A percentile compares a stretch with the other conserved stretches of the same genome.
phyloP scores from a whole-genome alignment of 371 early-diverging fungal genomes.

The Apophysomyces elegans region DNA sequence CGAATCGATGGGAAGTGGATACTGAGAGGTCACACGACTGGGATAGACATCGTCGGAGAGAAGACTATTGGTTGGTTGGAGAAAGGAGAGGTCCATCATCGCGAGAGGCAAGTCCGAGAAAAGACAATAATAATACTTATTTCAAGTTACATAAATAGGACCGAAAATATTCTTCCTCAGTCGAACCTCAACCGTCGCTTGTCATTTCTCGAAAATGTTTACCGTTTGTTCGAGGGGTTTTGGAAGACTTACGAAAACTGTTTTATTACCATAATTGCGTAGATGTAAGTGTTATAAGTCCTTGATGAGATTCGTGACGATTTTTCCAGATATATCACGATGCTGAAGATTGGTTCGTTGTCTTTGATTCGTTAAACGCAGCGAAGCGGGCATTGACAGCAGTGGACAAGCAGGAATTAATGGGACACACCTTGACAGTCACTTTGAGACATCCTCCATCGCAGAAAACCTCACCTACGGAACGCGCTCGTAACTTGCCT shows the following conservation, averaged over 20 bases:
- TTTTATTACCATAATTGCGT: constrained; percentile 44
- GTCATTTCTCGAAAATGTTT: constrained; percentile 58
- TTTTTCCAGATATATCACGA: constrained; percentile 39
- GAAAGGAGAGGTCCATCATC: constrained; percentile 16
- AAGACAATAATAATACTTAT: constrained; percentile 1
- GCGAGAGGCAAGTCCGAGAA: constrained; percentile 3
- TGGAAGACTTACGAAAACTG: constrained; percentile 49
- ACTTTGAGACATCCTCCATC: constrained; percentile 26
- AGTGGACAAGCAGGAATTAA: constrained; percentile 41
- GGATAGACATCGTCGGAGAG: constrained; percentile 21
- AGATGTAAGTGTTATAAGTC: constrained; percentile 30
- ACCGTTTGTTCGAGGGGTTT: constrained; percentile 55
- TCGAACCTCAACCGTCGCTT: constrained; percentile 41
- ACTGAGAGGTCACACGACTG: constrained; percentile 22
- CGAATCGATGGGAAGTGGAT: constrained; percentile 33
- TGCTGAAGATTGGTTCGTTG: constrained; percentile 61
- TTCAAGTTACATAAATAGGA: constrained; percentile 12
- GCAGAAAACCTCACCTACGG: constrained; percentile 9
- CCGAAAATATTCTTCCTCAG: constrained; percentile 12
- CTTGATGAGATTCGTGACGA: constrained; percentile 1
- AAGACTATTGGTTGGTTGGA: constrained; percentile 29
- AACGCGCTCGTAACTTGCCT: not conserved
- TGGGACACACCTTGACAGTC: constrained; percentile 51
- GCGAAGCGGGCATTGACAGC: constrained; percentile 59
- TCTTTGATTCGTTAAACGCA: constrained; percentile 56